Conservation (phyloP, 2,329 filamentous ascomycete species). For the Fusarium circinatum region DNA sequence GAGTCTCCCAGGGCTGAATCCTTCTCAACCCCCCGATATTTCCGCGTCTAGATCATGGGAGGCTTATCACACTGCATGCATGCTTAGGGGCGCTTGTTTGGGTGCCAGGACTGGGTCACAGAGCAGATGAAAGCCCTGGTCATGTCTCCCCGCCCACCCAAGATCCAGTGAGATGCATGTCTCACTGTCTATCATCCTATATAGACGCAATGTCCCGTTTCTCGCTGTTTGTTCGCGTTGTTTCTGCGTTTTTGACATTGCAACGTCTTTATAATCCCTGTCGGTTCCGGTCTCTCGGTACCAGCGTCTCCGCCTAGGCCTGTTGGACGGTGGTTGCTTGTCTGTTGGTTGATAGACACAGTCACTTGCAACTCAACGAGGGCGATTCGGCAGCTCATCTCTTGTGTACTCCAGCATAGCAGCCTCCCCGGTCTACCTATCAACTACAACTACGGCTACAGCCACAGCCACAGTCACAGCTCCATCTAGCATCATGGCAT, state of each 20-base stretch:
- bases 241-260: conserved; percentile 33
- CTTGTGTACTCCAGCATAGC: conserved; percentile 1
- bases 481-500: conserved; percentile 49
- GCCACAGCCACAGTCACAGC: background rate
- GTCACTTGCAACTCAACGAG: conserved; percentile 11
- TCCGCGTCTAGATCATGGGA: conserved; percentile 35
- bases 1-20: conserved; percentile 26
- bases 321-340: conserved; percentile 28
- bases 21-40: conserved; percentile 25
- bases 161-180: conserved; percentile 24
- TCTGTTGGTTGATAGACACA: conserved; percentile 34
- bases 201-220: conserved; percentile 44
- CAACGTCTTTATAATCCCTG: conserved; percentile 39
- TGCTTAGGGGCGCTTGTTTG: conserved; percentile 45
- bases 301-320: conserved; percentile 26
- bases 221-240: conserved; percentile 29
- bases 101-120: conserved; percentile 14
- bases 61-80: conserved; percentile 47
- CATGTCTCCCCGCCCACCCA: conserved; percentile 10
- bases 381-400: conserved; percentile 6
- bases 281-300: conserved; percentile 39
- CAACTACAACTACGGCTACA: conserved; percentile 9
- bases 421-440: background rate
- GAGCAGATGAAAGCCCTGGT: conserved; percentile 13
- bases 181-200: conserved; percentile 35